Evolutionary conservation across 2,329 filamentous ascomycete species (phyloP).

Genomic region (Calonectria ilicicola): DNA sequence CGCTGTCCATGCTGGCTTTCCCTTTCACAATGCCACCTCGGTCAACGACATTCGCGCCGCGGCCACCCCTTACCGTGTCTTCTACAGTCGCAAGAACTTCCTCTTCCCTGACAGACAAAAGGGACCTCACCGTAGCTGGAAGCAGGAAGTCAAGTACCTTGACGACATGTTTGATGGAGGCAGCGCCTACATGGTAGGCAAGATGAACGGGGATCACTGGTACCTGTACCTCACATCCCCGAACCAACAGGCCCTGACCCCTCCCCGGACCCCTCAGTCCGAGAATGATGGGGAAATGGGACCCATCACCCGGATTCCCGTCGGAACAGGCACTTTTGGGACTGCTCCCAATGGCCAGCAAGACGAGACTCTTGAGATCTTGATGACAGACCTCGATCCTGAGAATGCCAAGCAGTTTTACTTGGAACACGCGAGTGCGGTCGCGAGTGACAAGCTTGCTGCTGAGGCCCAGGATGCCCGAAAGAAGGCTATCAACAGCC

Average conservation of each 20-base stretch:
- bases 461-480: conserved; percentile 74
- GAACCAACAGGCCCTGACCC: conserved; percentile 80
- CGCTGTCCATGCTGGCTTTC: conserved; percentile 88
- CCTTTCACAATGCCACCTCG: conserved; percentile 77
- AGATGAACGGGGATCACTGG: conserved; percentile 99
- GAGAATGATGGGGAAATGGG: conserved; percentile 50
- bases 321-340: conserved; percentile 54
- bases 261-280: conserved; percentile 80
- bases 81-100: conserved; percentile 99
- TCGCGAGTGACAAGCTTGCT: conserved; percentile 84
- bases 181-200: conserved; percentile 99
- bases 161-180: conserved; percentile 93
- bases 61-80: conserved; percentile 93
- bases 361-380: conserved; percentile 82
- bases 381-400: conserved; percentile 79
- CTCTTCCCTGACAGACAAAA: conserved; percentile 94
- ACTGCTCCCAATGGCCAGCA: conserved; percentile 62
- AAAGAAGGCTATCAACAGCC: conserved; percentile 67
- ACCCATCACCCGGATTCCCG: conserved; percentile 66
- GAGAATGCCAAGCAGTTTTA: conserved; percentile 80
- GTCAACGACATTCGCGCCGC: conserved; percentile 77
- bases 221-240: conserved; percentile 97
- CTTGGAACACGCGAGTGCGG: conserved; percentile 81
- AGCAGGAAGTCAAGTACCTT: conserved; percentile 91
- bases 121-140: conserved; percentile 97